phyloP scores from a whole-genome alignment of 1,139 yeast species.

The Candida sanyaensis region DNA sequence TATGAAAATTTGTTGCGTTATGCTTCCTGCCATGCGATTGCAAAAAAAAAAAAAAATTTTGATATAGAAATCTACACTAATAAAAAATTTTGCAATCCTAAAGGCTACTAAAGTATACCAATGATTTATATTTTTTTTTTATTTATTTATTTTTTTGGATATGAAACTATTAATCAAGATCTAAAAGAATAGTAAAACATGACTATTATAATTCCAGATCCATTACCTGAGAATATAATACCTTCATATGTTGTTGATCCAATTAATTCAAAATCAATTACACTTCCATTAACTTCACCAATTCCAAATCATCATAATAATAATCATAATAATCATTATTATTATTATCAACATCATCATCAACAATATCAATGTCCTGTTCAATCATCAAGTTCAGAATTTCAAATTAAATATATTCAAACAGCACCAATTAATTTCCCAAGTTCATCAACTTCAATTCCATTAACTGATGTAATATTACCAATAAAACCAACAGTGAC shows the following conservation, averaged over 20 bases:
- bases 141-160: background rate
- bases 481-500: background rate
- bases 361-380: constrained; percentile 6
- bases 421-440: constrained; percentile 7
- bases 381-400: background rate
- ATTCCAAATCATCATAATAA: background rate
- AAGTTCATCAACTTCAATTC: constrained; percentile 6
- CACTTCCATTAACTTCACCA: constrained; percentile 10
- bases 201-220: background rate
- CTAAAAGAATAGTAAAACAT: too few relatives aligned
- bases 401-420: constrained; percentile 1
- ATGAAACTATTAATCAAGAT: background rate
- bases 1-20: background rate
- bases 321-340: background rate
- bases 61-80: too few relatives aligned
- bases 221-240: background rate
- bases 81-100: too few relatives aligned
- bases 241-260: background rate
- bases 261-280: constrained; percentile 5
- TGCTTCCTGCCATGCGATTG: background rate
- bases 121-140: background rate
- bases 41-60: background rate
- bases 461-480: background rate
- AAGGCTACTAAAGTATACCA: too few relatives aligned
- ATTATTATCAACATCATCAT: too few relatives aligned